Percentiles rank a stretch among this genome's conserved stretches.
Conservation (phyloP, 2,329 filamentous ascomycete genomes). For the Penicillium sclerotiorum region DNA sequence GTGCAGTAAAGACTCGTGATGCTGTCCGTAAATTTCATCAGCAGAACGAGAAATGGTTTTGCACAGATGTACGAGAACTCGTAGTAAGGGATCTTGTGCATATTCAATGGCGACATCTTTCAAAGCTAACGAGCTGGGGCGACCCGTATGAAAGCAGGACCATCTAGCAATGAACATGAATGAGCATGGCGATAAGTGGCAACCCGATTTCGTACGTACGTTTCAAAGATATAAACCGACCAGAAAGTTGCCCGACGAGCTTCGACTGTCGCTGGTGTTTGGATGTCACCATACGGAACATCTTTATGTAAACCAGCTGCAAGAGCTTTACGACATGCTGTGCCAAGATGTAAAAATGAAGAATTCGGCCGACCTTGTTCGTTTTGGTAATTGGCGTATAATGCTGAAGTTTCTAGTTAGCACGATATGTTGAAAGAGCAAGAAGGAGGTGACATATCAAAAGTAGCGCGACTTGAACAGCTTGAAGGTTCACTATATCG, state of each 20-base stretch:
- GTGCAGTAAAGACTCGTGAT: slow-evolving; percentile 43
- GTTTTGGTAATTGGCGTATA: slow-evolving; percentile 48
- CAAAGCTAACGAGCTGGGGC: slow-evolving; percentile 44
- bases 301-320: slow-evolving; percentile 50
- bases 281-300: slow-evolving; percentile 32
- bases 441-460: slow-evolving; percentile 46
- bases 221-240: slow-evolving; percentile 49
- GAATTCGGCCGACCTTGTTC: slow-evolving; percentile 50
- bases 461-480: slow-evolving; percentile 46
- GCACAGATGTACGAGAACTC: slow-evolving; percentile 39
- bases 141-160: slow-evolving; percentile 48
- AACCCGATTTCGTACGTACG: slow-evolving; percentile 29
- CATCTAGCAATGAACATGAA: slow-evolving; percentile 34
- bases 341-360: slow-evolving; percentile 45
- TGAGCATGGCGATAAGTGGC: background rate
- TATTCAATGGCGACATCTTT: slow-evolving; percentile 41
- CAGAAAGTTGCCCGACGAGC: slow-evolving; percentile 44
- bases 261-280: slow-evolving; percentile 37
- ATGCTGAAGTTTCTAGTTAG: slow-evolving; percentile 2
- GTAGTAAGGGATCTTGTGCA: slow-evolving; percentile 44
- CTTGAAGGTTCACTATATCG: slow-evolving; percentile 50
- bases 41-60: slow-evolving; percentile 46
- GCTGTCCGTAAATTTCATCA: slow-evolving; percentile 45
- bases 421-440: background rate
- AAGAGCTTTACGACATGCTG: slow-evolving; percentile 46